Evolutionary conservation across 345 rosid genomes (phyloP).

Genomic region (Mercurialis annua): DNA sequence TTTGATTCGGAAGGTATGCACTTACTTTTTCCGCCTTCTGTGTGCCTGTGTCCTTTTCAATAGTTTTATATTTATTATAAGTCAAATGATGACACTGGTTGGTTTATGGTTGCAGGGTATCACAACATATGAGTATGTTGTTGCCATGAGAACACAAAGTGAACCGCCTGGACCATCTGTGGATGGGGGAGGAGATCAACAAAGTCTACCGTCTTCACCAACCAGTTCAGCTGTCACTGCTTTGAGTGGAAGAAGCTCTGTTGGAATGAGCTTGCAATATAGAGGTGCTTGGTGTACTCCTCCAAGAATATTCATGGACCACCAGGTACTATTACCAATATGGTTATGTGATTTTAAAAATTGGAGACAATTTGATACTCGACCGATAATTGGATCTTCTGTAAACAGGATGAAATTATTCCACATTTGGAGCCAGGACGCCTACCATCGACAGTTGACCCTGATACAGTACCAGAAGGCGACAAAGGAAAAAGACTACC

Average conservation of each 20-base stretch:
- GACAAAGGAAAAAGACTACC: conserved; percentile 58
- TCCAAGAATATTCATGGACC: conserved; percentile 95
- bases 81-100: conserved; percentile 12
- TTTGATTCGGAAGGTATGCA: conserved; percentile 70
- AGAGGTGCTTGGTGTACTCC: conserved; percentile 95
- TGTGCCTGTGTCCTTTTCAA: not conserved
- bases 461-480: conserved; percentile 42
- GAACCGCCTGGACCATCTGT: conserved; percentile 71
- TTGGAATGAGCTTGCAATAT: conserved; percentile 76
- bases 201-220: conserved; percentile 71
- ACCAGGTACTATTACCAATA: conserved; percentile 45
- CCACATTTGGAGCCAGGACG: conserved; percentile 87
- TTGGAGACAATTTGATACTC: not conserved
- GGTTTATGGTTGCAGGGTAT: conserved; percentile 57
- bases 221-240: conserved; percentile 85
- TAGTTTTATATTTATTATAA: not conserved
- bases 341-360: too few relatives aligned
- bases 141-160: conserved; percentile 85
- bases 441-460: conserved; percentile 74
- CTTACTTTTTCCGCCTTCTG: not conserved
- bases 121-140: conserved; percentile 88
- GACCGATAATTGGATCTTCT: not conserved
- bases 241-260: conserved; percentile 81
- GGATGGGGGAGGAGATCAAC: conserved; percentile 68
- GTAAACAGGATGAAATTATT: conserved; percentile 77